These are phyloP conservation scores for Zymoseptoria brevis DNA, from an alignment of 2,329 filamentous ascomycete species.

Conservation along the genomic window DNA sequence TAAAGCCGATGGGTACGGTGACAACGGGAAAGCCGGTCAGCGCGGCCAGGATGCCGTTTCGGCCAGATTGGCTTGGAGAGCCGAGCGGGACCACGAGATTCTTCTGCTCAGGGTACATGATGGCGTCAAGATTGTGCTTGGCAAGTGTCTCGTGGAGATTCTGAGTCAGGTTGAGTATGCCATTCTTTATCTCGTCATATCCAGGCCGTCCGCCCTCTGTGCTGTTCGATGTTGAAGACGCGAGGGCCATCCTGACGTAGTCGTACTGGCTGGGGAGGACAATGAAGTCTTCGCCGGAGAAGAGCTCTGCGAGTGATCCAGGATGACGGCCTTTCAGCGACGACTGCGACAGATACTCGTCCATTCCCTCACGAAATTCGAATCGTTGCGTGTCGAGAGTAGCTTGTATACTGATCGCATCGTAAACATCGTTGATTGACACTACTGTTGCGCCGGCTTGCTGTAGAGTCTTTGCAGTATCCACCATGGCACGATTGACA, in stretches of 20 bases:
- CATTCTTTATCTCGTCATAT: constrained; percentile 42
- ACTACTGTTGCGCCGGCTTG: constrained; percentile 44
- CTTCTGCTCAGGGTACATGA: constrained; percentile 58
- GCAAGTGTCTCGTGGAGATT: constrained; percentile 46
- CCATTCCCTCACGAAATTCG: constrained; percentile 51
- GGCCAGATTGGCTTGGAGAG: constrained; percentile 48
- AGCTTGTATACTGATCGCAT: constrained; percentile 42
- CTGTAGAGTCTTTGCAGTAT: constrained; percentile 40
- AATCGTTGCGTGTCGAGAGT: constrained; percentile 52
- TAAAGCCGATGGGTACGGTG: constrained; percentile 49
- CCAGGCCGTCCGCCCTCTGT: constrained; percentile 4
- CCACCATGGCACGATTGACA: constrained; percentile 48
- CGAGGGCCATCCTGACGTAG: constrained; percentile 44
- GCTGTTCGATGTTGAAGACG: constrained; percentile 45
- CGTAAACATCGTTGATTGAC: constrained; percentile 46
- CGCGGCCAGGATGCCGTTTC: constrained; percentile 51
- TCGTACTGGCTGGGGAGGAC: constrained; percentile 53
- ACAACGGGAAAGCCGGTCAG: constrained; percentile 48
- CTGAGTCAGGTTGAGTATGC: constrained; percentile 47
- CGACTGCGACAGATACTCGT: constrained; percentile 46
- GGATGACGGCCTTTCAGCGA: constrained; percentile 39
- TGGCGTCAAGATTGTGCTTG: constrained; percentile 44
- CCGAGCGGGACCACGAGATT: constrained; percentile 55
- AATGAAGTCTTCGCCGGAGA: constrained; percentile 45
- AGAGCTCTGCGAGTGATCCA: constrained; percentile 42